These are phyloP conservation scores for Nakazawaea ambrosiae DNA, from an alignment of 805 yeast species.

Conservation along the genomic window DNA sequence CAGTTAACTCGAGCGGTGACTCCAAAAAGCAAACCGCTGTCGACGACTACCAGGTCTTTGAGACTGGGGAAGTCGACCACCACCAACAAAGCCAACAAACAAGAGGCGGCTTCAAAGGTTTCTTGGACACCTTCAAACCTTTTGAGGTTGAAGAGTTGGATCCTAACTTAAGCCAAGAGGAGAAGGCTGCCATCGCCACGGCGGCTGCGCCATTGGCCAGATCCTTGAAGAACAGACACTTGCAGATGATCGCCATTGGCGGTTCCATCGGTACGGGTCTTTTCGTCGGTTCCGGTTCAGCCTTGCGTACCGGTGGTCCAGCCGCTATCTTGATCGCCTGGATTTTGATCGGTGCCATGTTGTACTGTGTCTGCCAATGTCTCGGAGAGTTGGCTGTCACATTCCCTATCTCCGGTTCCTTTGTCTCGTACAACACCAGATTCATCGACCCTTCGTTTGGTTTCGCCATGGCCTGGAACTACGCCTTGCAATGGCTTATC, in stretches of 20 bases:
- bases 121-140: constrained; percentile 25
- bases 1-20: constrained; percentile 4
- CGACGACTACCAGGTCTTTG: constrained; percentile 10
- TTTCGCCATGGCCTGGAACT: constrained; percentile 56
- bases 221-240: constrained; percentile 54
- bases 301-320: constrained; percentile 67
- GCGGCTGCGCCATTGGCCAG: constrained; percentile 45
- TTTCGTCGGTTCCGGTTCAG: constrained; percentile 65
- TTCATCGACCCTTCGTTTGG: constrained; percentile 54
- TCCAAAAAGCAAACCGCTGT: constrained; percentile 4
- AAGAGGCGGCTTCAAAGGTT: constrained; percentile 11
- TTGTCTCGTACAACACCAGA: constrained; percentile 53
- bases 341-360: constrained; percentile 50
- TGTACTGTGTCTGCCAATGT: constrained; percentile 58
- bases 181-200: constrained; percentile 38
- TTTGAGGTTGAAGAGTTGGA: constrained; percentile 30
- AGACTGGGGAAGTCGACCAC: constrained; percentile 10
- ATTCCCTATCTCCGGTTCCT: constrained; percentile 60
- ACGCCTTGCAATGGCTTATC: constrained; percentile 48
- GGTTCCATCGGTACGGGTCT: constrained; percentile 83
- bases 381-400: constrained; percentile 57
- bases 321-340: constrained; percentile 59
- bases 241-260: constrained; percentile 78
- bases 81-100: neutral
- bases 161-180: constrained; percentile 35